Evolutionary conservation across 805 yeast species (phyloP).

Genomic region (Barnettozyma sucrosica): DNA sequence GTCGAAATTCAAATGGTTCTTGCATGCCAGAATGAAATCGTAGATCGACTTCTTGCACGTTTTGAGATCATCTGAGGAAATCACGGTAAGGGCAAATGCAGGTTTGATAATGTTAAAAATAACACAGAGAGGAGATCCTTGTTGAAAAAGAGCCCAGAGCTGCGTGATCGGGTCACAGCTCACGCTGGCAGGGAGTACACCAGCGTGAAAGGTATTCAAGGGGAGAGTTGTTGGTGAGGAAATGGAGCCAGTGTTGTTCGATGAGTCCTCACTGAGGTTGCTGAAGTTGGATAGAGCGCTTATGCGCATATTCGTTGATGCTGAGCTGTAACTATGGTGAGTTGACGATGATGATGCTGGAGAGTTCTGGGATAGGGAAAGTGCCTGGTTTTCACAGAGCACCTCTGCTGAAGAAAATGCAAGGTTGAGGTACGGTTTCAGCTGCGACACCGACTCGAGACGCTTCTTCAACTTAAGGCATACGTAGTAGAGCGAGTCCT

Average conservation of each 20-base stretch:
- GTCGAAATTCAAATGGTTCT: conserved; percentile 61
- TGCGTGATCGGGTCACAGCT: conserved; percentile 91
- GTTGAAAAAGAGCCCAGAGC: conserved; percentile 80
- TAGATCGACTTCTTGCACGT: conserved; percentile 85
- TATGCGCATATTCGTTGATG: conserved; percentile 26
- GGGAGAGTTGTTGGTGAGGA: conserved; percentile 25
- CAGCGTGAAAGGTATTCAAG: conserved; percentile 61
- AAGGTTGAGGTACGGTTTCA: conserved; percentile 59
- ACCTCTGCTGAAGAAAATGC: conserved; percentile 65
- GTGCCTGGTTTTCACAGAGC: conserved; percentile 68
- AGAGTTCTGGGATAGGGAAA: conserved; percentile 34
- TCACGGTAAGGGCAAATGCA: conserved; percentile 51
- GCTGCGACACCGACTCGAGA: conserved; percentile 55
- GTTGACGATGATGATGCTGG: conserved; percentile 3
- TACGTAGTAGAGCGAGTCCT: conserved; percentile 66
- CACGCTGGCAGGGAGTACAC: conserved; percentile 66
- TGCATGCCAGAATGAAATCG: conserved; percentile 84
- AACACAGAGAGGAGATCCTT: conserved; percentile 87
- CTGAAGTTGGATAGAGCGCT: conserved; percentile 31
- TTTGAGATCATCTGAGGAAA: conserved; percentile 74
- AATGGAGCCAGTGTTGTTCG: conserved; percentile 17
- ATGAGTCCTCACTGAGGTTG: conserved; percentile 30
- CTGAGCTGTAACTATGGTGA: conserved; percentile 16
- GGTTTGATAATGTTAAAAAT: conserved; percentile 69
- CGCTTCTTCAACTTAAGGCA: conserved; percentile 51